These are phyloP conservation scores for Fusarium dimerum DNA, from an alignment of 2,329 filamentous ascomycete genomes.

Conservation along the genomic window DNA sequence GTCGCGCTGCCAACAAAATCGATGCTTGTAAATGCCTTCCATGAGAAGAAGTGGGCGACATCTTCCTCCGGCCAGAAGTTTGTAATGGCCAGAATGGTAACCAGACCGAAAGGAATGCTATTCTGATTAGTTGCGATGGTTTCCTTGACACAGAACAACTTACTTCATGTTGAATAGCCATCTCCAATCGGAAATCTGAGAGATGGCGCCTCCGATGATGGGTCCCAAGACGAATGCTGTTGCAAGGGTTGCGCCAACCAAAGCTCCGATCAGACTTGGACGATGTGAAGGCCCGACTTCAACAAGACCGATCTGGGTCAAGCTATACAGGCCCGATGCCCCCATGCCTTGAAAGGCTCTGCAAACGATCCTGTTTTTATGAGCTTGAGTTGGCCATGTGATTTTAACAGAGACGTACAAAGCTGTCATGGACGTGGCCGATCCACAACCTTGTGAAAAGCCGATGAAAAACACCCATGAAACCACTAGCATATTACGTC, in stretches of 20 bases:
- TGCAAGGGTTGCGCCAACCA: conserved; percentile 57
- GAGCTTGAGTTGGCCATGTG: conserved; percentile 13
- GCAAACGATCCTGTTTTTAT: conserved; percentile 51
- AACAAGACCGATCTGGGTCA: conserved; percentile 58
- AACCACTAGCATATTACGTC: conserved; percentile 48
- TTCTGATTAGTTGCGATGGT: conserved; percentile 9
- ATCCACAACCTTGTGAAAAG: conserved; percentile 56
- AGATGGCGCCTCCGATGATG: conserved; percentile 57
- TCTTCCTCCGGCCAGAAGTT: conserved; percentile 46
- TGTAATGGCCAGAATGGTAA: conserved; percentile 49
- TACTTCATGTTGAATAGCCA: conserved; percentile 66
- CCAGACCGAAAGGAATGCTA: conserved; percentile 51
- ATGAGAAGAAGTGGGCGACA: conserved; percentile 38
- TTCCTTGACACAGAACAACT: conserved; percentile 13
- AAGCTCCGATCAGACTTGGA: conserved; percentile 54
- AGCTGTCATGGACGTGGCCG: conserved; percentile 50
- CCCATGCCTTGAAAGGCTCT: conserved; percentile 62
- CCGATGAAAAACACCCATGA: conserved; percentile 57
- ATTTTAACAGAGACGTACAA: conserved; percentile 41
- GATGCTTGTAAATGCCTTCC: conserved; percentile 47
- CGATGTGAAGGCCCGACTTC: conserved; percentile 56
- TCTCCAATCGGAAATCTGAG: conserved; percentile 55
- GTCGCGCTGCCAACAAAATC: conserved; percentile 55
- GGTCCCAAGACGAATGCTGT: conserved; percentile 61
- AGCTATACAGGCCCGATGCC: conserved; percentile 61